These are phyloP conservation scores for Artemisia annua DNA, from an alignment of 129 eudicot species.

Conservation along the genomic window DNA sequence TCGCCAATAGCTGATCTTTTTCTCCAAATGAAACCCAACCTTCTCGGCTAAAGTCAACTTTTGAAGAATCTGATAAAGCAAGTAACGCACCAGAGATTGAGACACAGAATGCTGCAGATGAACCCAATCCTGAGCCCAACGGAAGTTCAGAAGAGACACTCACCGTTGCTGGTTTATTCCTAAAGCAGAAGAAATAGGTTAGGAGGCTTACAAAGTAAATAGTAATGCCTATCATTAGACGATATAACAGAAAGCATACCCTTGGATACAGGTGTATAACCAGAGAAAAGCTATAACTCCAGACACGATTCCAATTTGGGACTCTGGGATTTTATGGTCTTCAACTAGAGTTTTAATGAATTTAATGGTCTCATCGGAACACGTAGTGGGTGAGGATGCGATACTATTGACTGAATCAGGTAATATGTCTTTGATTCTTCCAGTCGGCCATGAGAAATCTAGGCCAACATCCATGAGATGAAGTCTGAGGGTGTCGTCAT, in stretches of 20 bases:
- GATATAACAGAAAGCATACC: slow-evolving; percentile 53
- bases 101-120: slow-evolving; percentile 97
- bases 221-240: slow-evolving; percentile 6
- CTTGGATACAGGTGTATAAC: slow-evolving; percentile 82
- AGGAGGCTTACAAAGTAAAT: slow-evolving; percentile 1
- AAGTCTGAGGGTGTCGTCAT: slow-evolving; percentile 66
- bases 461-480: slow-evolving; percentile 76
- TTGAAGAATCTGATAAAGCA: slow-evolving; percentile 61
- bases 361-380: slow-evolving; percentile 62
- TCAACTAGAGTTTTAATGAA: slow-evolving; percentile 57
- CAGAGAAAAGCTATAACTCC: slow-evolving; percentile 92
- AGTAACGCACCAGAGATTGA: slow-evolving; percentile 76
- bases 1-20: slow-evolving; percentile 69
- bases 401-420: slow-evolving; percentile 41
- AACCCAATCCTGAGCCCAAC: slow-evolving; percentile 92
- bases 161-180: slow-evolving; percentile 79
- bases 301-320: slow-evolving; percentile 66
- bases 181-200: slow-evolving; percentile 33
- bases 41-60: slow-evolving; percentile 54
- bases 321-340: slow-evolving; percentile 79
- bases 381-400: slow-evolving; percentile 68
- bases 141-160: slow-evolving; percentile 91
- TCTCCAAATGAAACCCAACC: slow-evolving; percentile 80
- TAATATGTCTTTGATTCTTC: slow-evolving; percentile 59
- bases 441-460: slow-evolving; percentile 83